Base-by-base conservation (phyloP, 495 filamentous ascomycete species). In the Penicillium turbatum region DNA sequence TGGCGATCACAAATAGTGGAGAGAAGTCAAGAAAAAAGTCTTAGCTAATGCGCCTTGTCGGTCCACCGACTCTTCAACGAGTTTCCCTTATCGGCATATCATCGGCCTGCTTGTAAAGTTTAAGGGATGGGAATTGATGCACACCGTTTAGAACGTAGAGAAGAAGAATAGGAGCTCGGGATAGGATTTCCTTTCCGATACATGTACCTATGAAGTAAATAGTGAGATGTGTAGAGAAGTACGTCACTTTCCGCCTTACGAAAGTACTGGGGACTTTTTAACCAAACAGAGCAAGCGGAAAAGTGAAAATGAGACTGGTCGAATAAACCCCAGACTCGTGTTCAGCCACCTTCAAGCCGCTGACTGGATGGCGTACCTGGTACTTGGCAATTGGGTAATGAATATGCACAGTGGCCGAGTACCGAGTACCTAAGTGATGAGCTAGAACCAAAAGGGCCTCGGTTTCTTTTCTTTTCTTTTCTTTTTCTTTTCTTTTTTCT, bases 141-240 rank as follows among this genome's bases (percentile, higher is more conserved):
- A 30, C 6, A 31, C 31, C 32, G n/a, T n/a, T n/a, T n/a, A n/a
- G n/a, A n/a, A n/a, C n/a, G n/a, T n/a, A n/a, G n/a, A n/a, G 30
- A 29, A 15, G 43, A 32, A 35, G 29, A n/a, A 36, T 24, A 48
- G 44, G 29, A 46, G 43, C 12, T 34, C 46, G 15, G 15, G 35
- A 49, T 38, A 49, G 35, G 47, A 40, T 19, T 49, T 30, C 35
- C 26, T 26, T 49, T 49, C 47, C 47, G 35, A 32, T 31, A 16
- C 15, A 19, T 3, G 24, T 24, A 24, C 21, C 21, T n/a, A n/a
- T n/a, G n/a, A 4, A 24, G 21, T 24, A 4, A 24, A 2, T 4
- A 24, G 21, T n/a, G 21, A 24, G 21, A 24, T 24, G 21, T 24
- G 21, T 24, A 24, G 5, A 29, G 24, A 8, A 17, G 24, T 46